Conservation (phyloP, 2,329 filamentous ascomycete genomes). For the Cladosporium sp. region DNA sequence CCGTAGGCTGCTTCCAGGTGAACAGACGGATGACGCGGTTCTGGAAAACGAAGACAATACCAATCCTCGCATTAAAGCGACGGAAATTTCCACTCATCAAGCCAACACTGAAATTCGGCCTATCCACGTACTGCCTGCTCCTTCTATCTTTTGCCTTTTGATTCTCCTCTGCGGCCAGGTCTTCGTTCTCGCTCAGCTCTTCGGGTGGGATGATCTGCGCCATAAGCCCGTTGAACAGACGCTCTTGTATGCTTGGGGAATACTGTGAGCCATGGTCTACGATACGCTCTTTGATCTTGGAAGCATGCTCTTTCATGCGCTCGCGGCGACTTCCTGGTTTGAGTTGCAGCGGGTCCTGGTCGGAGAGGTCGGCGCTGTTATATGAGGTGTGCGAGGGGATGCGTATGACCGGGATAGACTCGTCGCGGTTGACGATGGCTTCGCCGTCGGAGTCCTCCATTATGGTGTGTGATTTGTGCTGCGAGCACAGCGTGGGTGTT, state of each 20-base stretch:
- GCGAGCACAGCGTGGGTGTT: slow-evolving; percentile 1
- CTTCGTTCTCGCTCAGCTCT: slow-evolving; percentile 40
- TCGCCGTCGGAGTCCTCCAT: slow-evolving; percentile 15
- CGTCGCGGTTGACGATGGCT: slow-evolving; percentile 53
- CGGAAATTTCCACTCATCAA: slow-evolving; percentile 96
- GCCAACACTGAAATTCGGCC: slow-evolving; percentile 81
- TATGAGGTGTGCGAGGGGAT: slow-evolving; percentile 27
- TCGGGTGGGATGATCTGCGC: slow-evolving; percentile 73
- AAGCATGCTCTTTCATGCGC: slow-evolving; percentile 29
- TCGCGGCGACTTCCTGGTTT: slow-evolving; percentile 11
- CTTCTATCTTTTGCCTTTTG: slow-evolving; percentile 44
- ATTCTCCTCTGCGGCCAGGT: background rate
- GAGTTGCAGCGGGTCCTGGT: slow-evolving; percentile 22
- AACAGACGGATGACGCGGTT: slow-evolving; percentile 72
- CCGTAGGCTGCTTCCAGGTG: slow-evolving; percentile 73
- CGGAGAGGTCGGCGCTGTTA: slow-evolving; percentile 30
- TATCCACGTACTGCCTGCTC: slow-evolving; percentile 54
- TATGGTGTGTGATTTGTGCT: background rate
- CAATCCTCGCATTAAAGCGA: slow-evolving; percentile 91
- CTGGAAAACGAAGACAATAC: slow-evolving; percentile 92
- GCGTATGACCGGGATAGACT: slow-evolving; percentile 52
- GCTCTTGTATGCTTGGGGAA: slow-evolving; percentile 62
- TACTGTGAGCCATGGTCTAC: slow-evolving; percentile 15
- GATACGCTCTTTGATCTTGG: slow-evolving; percentile 43
- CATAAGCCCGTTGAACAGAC: slow-evolving; percentile 72